These are phyloP conservation scores for Phoma herbarum DNA, from an alignment of 2,329 filamentous ascomycete genomes.

Conservation along the genomic window DNA sequence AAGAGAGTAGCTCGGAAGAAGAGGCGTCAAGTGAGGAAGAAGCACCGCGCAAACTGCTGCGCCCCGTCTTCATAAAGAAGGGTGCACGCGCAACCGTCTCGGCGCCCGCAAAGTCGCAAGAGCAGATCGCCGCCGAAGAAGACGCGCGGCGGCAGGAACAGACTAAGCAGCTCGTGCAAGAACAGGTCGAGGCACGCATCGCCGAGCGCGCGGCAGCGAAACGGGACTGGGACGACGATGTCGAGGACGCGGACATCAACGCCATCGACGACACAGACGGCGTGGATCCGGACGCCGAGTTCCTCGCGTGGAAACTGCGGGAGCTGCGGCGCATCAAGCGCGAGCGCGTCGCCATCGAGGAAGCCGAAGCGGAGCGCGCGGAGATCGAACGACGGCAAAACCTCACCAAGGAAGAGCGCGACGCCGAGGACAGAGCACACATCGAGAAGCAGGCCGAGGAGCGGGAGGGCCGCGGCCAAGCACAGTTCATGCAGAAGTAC, in stretches of 20 bases:
- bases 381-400: slow-evolving; percentile 89
- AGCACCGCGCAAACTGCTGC: slow-evolving; percentile 63
- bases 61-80: slow-evolving; percentile 74
- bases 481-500: slow-evolving; percentile 93
- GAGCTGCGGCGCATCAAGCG: slow-evolving; percentile 90
- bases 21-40: slow-evolving; percentile 67
- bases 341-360: slow-evolving; percentile 84
- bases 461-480: slow-evolving; percentile 76
- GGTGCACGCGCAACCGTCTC: slow-evolving; percentile 60
- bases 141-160: slow-evolving; percentile 71
- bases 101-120: slow-evolving; percentile 45
- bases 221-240: slow-evolving; percentile 82
- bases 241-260: slow-evolving; percentile 71
- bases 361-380: slow-evolving; percentile 82
- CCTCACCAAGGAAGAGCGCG: slow-evolving; percentile 84
- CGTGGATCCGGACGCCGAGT: slow-evolving; percentile 84
- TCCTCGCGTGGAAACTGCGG: slow-evolving; percentile 91
- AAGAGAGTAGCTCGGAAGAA: slow-evolving; percentile 58
- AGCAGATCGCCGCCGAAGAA: slow-evolving; percentile 58
- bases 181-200: slow-evolving; percentile 84
- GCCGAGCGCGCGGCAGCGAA: slow-evolving; percentile 77
- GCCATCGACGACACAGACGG: slow-evolving; percentile 91
- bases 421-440: slow-evolving; percentile 82
- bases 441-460: slow-evolving; percentile 82
- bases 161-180: slow-evolving; percentile 82